A percentile compares a stretch with the other conserved stretches of the same genome.
Conservation (phyloP, 2,329 filamentous ascomycete species). For the Didymella keratinophila region DNA sequence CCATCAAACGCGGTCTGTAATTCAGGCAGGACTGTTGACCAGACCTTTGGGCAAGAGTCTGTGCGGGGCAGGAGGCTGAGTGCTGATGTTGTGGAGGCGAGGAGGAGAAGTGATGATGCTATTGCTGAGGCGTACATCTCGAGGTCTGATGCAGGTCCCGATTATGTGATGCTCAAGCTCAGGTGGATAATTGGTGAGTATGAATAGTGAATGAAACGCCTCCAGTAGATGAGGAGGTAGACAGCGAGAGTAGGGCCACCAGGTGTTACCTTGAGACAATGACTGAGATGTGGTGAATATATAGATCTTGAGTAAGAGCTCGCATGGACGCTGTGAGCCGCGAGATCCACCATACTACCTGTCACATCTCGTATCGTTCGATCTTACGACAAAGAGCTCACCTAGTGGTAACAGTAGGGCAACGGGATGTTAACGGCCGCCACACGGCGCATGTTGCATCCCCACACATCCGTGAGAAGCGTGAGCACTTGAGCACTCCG, state of each 20-base stretch:
- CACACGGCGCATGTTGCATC: slow-evolving; percentile 6
- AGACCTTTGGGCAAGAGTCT: slow-evolving; percentile 30
- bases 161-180: not conserved
- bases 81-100: slow-evolving; percentile 20
- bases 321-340: slow-evolving; percentile 1
- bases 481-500: slow-evolving; percentile 5
- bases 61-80: slow-evolving; percentile 22
- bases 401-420: slow-evolving; percentile 1
- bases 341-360: not conserved
- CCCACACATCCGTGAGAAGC: slow-evolving; percentile 7
- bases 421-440: not conserved
- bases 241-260: slow-evolving; percentile 1
- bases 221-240: slow-evolving; percentile 1
- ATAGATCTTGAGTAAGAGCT: slow-evolving; percentile 5
- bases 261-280: slow-evolving; percentile 1
- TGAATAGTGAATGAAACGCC: slow-evolving; percentile 4
- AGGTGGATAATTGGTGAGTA: not conserved
- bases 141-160: not conserved
- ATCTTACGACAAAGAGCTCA: slow-evolving; percentile 8
- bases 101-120: slow-evolving; percentile 9
- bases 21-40: slow-evolving; percentile 28
- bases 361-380: slow-evolving; percentile 2
- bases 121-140: slow-evolving; percentile 19
- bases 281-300: slow-evolving; percentile 15
- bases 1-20: slow-evolving; percentile 27